Conservation (phyloP, 164 flowering plant species). For the Echeveria elegans region DNA sequence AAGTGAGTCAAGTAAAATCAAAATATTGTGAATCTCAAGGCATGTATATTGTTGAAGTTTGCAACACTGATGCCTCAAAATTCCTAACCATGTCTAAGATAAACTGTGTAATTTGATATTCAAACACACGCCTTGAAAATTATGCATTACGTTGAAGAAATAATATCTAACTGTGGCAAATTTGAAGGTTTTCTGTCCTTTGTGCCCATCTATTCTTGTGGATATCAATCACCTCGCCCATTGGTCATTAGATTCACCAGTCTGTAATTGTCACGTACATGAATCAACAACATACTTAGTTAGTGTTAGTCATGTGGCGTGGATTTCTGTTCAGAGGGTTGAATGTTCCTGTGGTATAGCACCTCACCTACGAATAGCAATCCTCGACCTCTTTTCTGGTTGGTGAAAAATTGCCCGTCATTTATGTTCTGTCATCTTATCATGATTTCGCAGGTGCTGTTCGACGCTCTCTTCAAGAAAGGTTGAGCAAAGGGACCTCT, state of each 20-base stretch:
- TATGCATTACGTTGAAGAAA: not conserved
- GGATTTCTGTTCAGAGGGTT: not conserved
- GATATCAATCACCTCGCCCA: not conserved
- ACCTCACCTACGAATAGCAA: too few relatives aligned
- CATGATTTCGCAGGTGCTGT: conserved; percentile 40
- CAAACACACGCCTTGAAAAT: not conserved
- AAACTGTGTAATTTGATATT: not conserved
- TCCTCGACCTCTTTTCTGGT: too few relatives aligned
- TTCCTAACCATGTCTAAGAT: not conserved
- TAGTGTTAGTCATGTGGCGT: not conserved
- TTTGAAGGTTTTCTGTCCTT: not conserved
- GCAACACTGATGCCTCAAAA: not conserved
- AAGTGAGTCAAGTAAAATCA: conserved; percentile 27
- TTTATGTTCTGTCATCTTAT: not conserved
- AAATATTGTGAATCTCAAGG: not conserved
- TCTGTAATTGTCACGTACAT: not conserved
- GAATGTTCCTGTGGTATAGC: not conserved
- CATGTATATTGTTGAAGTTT: not conserved
- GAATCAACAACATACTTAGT: not conserved
- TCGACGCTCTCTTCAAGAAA: conserved; percentile 70
- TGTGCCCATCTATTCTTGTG: not conserved
- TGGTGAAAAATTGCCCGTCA: not conserved
- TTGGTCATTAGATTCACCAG: not conserved
- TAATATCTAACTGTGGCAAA: not conserved
- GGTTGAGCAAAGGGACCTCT: conserved; percentile 50